Evolutionary conservation across 208 protist species (phyloP), one percentile per base, ranked within the genome.

Genomic region (Willaertia magna): DNA sequence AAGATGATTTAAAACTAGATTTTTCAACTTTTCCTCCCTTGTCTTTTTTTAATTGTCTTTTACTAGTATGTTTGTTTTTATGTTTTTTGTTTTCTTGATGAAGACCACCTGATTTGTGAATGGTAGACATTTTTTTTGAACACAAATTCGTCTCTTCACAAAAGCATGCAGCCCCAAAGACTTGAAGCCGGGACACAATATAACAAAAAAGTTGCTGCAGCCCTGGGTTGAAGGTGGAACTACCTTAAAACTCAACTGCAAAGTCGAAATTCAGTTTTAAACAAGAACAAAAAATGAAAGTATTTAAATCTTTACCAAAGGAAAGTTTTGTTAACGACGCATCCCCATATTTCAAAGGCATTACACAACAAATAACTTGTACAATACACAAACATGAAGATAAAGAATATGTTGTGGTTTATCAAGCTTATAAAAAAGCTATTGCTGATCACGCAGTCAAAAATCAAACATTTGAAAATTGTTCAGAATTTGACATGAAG

Each of bases 401-500:
- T 16, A 47, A 61, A 44, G 79, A 84, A 43, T 30, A 3, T 20
- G 74, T 84, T 47, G 40, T 84, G 7, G 22, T 84, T 39, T 84
- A 84, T 67, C 79, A 84, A 47, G 79, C 79, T 14, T 84, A 67
- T 67, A 84, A 84, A 47, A 4, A 12, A n/a, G 11, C 1, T 0
- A 84, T 84, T 67, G 79, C 79, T 14, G 39, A 84, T 40, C 47
- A 47, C 46, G 79, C 49, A 0, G 79, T 84, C n/a, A 42, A 84
- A 67, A 67, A 84, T 67, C 26, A 84, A 84, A 55, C 0, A 67
- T 67, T 84, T 34, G 14, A 39, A 18, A 49, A 34, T 4, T 40
- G 48, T 67, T 16, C 47, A 26, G 39, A 4, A 2, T 84, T 84
- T 34, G 14, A 22, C 47, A 22, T 34, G 39, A 84, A 40, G 12